Base-by-base conservation (phyloP, 2,329 filamentous ascomycete species). In the Achaetomium macrosporum region DNA sequence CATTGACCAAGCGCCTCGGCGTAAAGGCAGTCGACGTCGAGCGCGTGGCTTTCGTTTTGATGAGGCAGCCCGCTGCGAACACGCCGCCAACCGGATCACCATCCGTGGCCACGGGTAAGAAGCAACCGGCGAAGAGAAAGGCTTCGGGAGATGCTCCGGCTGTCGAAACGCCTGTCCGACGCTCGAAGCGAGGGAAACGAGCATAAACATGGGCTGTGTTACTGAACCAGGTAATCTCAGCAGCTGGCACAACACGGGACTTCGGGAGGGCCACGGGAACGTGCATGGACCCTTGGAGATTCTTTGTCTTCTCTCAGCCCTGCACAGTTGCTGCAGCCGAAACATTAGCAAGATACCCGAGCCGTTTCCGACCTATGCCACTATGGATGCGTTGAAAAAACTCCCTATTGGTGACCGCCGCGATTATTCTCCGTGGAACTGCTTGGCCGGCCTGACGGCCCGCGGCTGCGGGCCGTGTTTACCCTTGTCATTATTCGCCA, bases 11-110 rank as follows among this genome's bases (percentile, higher is more conserved):
- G 44, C 73, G 79, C 42, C 70, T 87, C 8, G 69, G 66, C 5
- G 78, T 83, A 1, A 72, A 68, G 31, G 84, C 84, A 1, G 73
- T 81, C 39, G 81, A 88, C 33, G 69, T 85, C 5, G 87, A 90
- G 67, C 84, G 78, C 65, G 85, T 84, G 16, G 86, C 86, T 2
- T 89, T 83, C 64, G 85, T 88, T 10, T 65, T 88, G 46, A 78
- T 87, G 63, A 81, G 71, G 59, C 62, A 69, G 25, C 35, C 41
- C 11, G 19, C 39, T 33, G 41, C 47, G 20, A 16, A 20, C 43
- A 54, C 51, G 35, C 19, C 45, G 37, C 46, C 42, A 54, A 44
- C 53, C 39, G 51, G 39, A 51, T 40, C 54, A 2, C 40, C 45
- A 35, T 51, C 53, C 47, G 50, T 43, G 16, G 29, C 41, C 43